Conservation (phyloP, 306 rosid genomes). For the Rosa multiflora region DNA sequence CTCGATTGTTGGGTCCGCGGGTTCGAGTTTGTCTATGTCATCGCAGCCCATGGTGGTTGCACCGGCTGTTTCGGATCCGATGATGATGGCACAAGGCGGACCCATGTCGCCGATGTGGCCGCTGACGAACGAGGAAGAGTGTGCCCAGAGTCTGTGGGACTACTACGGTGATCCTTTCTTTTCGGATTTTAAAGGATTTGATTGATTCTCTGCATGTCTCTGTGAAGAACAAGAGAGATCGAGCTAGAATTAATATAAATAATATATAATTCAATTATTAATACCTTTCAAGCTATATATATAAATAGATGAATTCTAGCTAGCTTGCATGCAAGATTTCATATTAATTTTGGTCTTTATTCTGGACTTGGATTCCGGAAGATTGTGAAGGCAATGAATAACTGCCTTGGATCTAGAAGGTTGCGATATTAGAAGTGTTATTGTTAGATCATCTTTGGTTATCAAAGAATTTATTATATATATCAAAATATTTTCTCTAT, state of each 20-base stretch:
- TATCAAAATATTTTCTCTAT: not conserved
- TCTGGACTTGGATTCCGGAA: not conserved
- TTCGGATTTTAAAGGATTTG: conserved; percentile 50
- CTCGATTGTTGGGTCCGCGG: conserved; percentile 34
- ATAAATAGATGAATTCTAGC: not conserved
- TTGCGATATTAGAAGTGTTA: not conserved
- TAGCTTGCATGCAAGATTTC: conserved; percentile 1
- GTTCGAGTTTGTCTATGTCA: conserved; percentile 29
- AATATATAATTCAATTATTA: conserved; percentile 1
- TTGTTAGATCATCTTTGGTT: not conserved
- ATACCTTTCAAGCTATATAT: not conserved
- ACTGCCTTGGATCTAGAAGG: not conserved
- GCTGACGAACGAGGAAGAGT: conserved; percentile 48
- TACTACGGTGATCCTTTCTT: conserved; percentile 73
- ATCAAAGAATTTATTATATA: not conserved
- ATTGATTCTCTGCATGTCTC: conserved; percentile 13
- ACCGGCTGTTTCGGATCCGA: conserved; percentile 43
- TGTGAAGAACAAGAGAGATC: not conserved
- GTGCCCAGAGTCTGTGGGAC: conserved; percentile 63
- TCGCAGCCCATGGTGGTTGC: conserved; percentile 32
- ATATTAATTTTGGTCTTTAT: not conserved
- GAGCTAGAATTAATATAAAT: not conserved
- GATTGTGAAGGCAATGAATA: not conserved
- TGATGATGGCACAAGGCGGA: conserved; percentile 24
- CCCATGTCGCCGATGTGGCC: conserved; percentile 72